Evolutionary conservation across 1,139 yeast genomes (phyloP).

Genomic region (Yamadazyma friedrichii): DNA sequence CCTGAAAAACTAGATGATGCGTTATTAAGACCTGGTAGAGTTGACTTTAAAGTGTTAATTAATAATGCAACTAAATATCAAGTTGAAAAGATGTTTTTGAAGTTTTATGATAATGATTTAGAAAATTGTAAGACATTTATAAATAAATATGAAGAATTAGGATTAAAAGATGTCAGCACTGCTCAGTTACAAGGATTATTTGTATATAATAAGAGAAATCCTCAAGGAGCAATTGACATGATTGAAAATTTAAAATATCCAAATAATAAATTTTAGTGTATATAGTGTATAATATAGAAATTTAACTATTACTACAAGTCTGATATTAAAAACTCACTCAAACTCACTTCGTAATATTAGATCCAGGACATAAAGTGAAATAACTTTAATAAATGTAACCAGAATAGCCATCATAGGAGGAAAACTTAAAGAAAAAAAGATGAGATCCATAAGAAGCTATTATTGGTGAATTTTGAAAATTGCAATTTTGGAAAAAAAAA

Average conservation of each 20-base stretch:
- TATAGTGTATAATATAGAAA: neutral
- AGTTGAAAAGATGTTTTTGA: constrained; percentile 76
- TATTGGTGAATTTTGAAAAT: neutral
- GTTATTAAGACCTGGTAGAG: constrained; percentile 87
- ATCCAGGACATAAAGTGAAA: too few species aligned
- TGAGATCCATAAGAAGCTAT: too few species aligned
- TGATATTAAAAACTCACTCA: too few species aligned
- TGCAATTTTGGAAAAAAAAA: neutral
- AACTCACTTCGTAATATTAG: too few species aligned
- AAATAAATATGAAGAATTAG: constrained; percentile 45
- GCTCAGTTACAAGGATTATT: constrained; percentile 95
- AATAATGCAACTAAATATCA: constrained; percentile 86
- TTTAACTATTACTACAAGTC: neutral
- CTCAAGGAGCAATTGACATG: constrained; percentile 72
- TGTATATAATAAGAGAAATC: constrained; percentile 86
- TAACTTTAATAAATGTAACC: too few species aligned
- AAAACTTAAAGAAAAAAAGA: too few species aligned
- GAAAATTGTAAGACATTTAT: constrained; percentile 66
- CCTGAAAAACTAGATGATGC: constrained; percentile 91
- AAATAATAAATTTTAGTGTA: constrained; percentile 2
- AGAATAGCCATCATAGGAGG: too few species aligned
- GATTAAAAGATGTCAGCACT: constrained; percentile 66
- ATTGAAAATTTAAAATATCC: constrained; percentile 30
- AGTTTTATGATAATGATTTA: constrained; percentile 73
- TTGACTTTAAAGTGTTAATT: constrained; percentile 77